These are phyloP conservation scores for Pterocarpus macrocarpus DNA, from an alignment of 306 rosid genomes.

Conservation along the genomic window DNA sequence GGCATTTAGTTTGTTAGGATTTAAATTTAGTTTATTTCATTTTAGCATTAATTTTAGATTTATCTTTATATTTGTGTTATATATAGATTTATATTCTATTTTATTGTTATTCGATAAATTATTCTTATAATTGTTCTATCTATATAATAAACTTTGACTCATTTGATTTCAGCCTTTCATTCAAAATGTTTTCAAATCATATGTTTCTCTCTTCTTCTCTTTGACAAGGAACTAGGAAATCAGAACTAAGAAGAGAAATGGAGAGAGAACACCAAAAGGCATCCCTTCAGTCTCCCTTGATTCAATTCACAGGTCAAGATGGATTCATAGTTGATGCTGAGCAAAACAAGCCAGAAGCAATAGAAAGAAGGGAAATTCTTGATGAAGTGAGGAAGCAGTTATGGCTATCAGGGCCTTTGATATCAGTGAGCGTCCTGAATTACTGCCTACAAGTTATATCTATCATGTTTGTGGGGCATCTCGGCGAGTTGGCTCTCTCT, in stretches of 20 bases:
- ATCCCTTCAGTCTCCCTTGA: constrained; percentile 51
- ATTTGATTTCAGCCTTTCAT: too few relatives aligned
- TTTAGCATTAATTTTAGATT: too few relatives aligned
- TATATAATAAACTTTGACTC: too few relatives aligned
- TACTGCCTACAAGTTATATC: constrained; percentile 63
- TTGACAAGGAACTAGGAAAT: not conserved
- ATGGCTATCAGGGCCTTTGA: constrained; percentile 85
- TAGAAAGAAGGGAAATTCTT: constrained; percentile 34
- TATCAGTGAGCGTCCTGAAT: constrained; percentile 60
- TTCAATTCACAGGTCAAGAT: constrained; percentile 43
- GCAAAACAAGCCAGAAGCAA: constrained; percentile 1
- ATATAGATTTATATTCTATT: too few relatives aligned
- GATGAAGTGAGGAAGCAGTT: constrained; percentile 76
- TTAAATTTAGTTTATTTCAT: too few relatives aligned
- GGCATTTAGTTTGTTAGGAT: too few relatives aligned
- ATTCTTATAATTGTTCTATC: too few relatives aligned
- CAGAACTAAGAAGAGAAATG: constrained; percentile 33
- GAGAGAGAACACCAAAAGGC: constrained; percentile 44
- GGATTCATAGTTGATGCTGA: constrained; percentile 1
- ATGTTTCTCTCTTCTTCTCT: too few relatives aligned
- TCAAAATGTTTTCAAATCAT: too few relatives aligned
- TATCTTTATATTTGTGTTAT: too few relatives aligned
- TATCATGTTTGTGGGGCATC: constrained; percentile 85
- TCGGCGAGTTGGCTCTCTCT: constrained; percentile 72
- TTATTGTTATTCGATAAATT: too few relatives aligned